phyloP scores from a whole-genome alignment of 2,329 filamentous ascomycete species.

The Orbilia oligospora region DNA sequence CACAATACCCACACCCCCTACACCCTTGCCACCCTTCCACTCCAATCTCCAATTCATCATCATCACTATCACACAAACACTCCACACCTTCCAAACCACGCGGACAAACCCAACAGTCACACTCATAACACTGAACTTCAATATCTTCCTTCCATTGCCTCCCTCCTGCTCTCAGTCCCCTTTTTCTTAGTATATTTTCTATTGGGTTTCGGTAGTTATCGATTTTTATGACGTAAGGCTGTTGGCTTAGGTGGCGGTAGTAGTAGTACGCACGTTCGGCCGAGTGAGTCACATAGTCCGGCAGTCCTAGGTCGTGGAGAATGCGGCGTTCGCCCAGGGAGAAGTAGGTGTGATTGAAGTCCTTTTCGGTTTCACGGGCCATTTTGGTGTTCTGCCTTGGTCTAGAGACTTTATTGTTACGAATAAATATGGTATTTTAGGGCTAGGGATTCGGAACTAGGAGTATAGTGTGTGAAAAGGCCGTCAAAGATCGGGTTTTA shows the following conservation, averaged over 20 bases:
- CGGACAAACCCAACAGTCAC: constrained; percentile 44
- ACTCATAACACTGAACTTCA: constrained; percentile 30
- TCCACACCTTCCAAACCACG: constrained; percentile 18
- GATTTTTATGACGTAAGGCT: constrained; percentile 42
- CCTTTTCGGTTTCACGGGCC: constrained; percentile 41
- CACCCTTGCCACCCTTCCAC: constrained; percentile 34
- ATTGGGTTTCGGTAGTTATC: constrained; percentile 35
- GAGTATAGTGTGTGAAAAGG: too few relatives aligned
- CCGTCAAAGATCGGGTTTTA: too few relatives aligned
- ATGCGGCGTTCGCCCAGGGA: constrained; percentile 21
- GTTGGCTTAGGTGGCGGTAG: not conserved
- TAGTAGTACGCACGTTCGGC: constrained; percentile 45
- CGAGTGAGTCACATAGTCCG: constrained; percentile 39
- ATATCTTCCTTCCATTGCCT: constrained; percentile 21
- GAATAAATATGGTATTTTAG: too few relatives aligned
- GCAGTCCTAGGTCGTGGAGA: constrained; percentile 29
- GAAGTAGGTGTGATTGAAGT: constrained; percentile 38
- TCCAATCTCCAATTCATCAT: not conserved
- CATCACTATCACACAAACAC: constrained; percentile 14
- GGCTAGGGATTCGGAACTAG: too few relatives aligned
- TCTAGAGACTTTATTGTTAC: too few relatives aligned
- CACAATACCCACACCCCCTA: constrained; percentile 37
- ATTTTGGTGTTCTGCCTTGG: not conserved
- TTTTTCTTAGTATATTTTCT: not conserved
- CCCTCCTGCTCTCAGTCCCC: not conserved